Base-by-base conservation (phyloP, 352 stramenopile species). In the Phytophthora aleatoria region DNA sequence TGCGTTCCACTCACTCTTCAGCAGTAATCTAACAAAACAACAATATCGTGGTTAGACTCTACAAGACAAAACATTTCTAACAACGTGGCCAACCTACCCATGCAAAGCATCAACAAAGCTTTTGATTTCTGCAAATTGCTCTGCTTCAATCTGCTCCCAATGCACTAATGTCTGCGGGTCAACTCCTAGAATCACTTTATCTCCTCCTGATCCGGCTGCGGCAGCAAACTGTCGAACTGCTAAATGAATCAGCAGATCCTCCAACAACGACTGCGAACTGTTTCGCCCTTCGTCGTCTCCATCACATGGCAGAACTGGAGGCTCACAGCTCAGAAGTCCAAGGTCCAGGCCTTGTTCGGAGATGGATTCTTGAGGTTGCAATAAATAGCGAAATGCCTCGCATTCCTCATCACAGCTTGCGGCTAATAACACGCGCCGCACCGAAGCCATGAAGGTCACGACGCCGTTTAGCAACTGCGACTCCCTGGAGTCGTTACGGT, bases 161-260 rank as follows among this genome's bases (percentile, higher is more conserved):
- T 50, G 45, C 4, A 13, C n/a, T 15, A 57, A 38, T 1, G 28
- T 47, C n/a, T 58, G 44, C 5, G 30, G 24, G 5, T 60, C 51
- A 26, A 61, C 15, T 4, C 45, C 50, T 30, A 67, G 6, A 67
- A 69, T 57, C 33, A 5, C 20, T 57, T 64, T 42, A 36, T 15
- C 39, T 43, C 41, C 52, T 38, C 42, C 49, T 30, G 54, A 50
- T n/a, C 50, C 41, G 4, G 10, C 15, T 9, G 39, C 33, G 15
- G 41, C 43, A 4, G 36, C 50, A 41, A 73, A 69, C 12, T 65
- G 56, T 36, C 58, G 65, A 24, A 71, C 27, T 3, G 61, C 20
- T 38, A 77, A 61, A 47, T 67, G 77, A 9, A 80, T 20, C 11
- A 80, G 50, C 10, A 80, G 20, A 43, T 80, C 73, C 41, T 77